These are phyloP conservation scores for Sphagnum fallax DNA, from an alignment of 228 moss, liverwort and hornwort species.

Conservation along the genomic window DNA sequence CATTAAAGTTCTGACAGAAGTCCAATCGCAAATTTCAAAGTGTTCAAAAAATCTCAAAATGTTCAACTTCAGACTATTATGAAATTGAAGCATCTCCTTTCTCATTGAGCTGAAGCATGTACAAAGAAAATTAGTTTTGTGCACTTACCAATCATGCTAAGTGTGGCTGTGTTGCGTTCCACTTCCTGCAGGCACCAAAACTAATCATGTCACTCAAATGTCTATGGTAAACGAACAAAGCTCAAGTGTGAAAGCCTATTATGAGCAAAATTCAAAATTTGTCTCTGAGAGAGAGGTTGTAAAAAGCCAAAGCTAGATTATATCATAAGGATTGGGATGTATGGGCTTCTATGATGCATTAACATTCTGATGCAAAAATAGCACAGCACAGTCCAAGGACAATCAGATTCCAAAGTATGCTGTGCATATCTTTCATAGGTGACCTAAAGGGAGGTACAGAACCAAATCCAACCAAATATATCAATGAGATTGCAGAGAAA, in stretches of 20 bases:
- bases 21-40: background rate
- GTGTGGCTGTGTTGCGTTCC: slow-evolving; percentile 74
- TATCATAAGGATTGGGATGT: background rate
- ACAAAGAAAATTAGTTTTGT: background rate
- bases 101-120: too few relatives aligned
- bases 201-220: background rate
- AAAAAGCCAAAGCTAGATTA: too few relatives aligned
- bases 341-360: background rate
- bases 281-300: too few relatives aligned
- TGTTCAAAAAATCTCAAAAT: too few relatives aligned
- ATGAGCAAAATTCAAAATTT: too few relatives aligned
- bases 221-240: background rate
- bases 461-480: too few relatives aligned
- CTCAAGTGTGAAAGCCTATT: background rate
- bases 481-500: too few relatives aligned
- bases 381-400: background rate
- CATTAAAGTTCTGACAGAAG: background rate
- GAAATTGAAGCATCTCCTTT: too few relatives aligned
- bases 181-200: slow-evolving; percentile 53
- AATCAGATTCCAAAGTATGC: too few relatives aligned
- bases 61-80: too few relatives aligned
- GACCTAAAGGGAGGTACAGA: too few relatives aligned
- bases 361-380: background rate
- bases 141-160: slow-evolving; percentile 64
- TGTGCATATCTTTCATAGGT: too few relatives aligned